Evolutionary conservation across 1,139 yeast species (phyloP), one percentile per base, ranked within the genome.

Genomic region (Zhuliangozyma blackwelliae): DNA sequence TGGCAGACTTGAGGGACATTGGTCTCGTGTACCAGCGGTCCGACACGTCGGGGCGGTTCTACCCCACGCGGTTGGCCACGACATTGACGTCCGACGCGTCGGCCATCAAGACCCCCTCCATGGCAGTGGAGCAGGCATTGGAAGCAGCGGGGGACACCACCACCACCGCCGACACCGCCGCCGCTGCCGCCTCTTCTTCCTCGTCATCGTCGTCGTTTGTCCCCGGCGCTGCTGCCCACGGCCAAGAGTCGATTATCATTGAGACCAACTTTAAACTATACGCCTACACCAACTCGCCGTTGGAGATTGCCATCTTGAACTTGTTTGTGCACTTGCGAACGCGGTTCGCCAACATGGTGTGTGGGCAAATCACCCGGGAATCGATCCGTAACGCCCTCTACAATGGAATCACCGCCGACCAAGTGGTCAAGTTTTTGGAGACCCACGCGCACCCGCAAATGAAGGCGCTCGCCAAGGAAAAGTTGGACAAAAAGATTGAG

Each of bases 361-460:
- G 94, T 12, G 98, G 98, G 1, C 90, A 86, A 49, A 76, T 92
- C 43, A 89, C 97, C 5, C 77, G 98, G 55, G 97, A 92, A 51
- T 86, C 96, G 1, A 83, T 92, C 13, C 72, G 97, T 41, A 70
- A 77, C 38, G 98, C 98, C 0, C 63, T 92, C 28, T 61, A 72
- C 35, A 88, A 86, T 50, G 99, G 99, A 23, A 92, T 92, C 48
- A 86, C 96, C 0, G 94, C 98, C 0, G 96, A 88, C 33, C 99
- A 92, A 58, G 86, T 92, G 49, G 83, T 94, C 47, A 79, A 88
- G 44, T 92, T 90, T 54, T 64, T 92, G 37, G 90, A 88, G 46
- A 78, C 92, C 0, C 97, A 92, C 63, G 96, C 97, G 0, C 97
- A 92, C 61, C 87, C 95, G 1, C 96, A 89, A 56, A 86, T 90